These are phyloP conservation scores for Tulasnella sp. DNA, from an alignment of 768 basidiomycete species.

Conservation along the genomic window DNA sequence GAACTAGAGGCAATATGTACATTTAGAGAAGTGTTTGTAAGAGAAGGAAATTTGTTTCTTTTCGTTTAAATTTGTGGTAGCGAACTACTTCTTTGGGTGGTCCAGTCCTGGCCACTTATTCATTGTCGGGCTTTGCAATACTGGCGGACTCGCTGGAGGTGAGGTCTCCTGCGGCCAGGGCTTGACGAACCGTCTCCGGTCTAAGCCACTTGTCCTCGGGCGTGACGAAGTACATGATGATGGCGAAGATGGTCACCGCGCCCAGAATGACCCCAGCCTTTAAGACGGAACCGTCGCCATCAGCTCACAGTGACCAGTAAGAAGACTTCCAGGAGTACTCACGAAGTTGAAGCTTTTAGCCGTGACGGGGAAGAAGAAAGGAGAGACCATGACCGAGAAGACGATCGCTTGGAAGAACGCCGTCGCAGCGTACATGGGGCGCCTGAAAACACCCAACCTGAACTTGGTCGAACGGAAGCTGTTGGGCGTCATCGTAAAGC, in stretches of 20 bases:
- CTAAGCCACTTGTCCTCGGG: slow-evolving; percentile 82
- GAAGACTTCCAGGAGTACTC: slow-evolving; percentile 43
- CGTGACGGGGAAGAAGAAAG: slow-evolving; percentile 83
- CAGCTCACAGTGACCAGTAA: slow-evolving; percentile 1
- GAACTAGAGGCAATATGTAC: neutral
- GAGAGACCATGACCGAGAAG: slow-evolving; percentile 80
- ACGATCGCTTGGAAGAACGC: slow-evolving; percentile 73
- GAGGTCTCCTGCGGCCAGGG: slow-evolving; percentile 12
- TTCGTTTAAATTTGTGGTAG: neutral
- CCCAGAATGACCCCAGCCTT: slow-evolving; percentile 81
- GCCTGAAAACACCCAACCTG: slow-evolving; percentile 65
- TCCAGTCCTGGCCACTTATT: neutral
- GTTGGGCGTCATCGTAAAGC: slow-evolving; percentile 74
- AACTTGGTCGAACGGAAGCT: slow-evolving; percentile 75
- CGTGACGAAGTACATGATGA: slow-evolving; percentile 76
- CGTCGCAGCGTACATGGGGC: slow-evolving; percentile 69
- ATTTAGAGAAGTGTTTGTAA: slow-evolving; percentile 23
- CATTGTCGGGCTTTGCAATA: neutral
- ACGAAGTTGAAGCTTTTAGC: slow-evolving; percentile 84
- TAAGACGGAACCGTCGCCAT: slow-evolving; percentile 2
- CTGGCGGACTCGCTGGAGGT: neutral
- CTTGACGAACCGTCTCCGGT: slow-evolving; percentile 46
- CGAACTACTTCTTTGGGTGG: neutral
- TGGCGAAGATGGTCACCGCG: slow-evolving; percentile 73
- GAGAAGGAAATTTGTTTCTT: neutral